Conservation (phyloP, 805 yeast species). For the Candida berthetii region DNA sequence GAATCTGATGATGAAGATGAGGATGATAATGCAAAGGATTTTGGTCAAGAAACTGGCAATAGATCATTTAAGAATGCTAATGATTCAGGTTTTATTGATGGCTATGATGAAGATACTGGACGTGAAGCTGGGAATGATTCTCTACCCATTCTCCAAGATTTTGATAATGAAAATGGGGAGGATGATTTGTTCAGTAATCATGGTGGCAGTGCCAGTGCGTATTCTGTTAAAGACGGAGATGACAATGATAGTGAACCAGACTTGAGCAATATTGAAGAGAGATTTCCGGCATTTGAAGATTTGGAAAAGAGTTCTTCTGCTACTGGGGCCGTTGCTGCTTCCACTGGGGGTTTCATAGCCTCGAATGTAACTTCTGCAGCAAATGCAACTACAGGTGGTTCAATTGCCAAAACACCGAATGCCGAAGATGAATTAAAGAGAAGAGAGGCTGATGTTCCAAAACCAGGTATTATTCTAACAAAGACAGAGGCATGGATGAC, state of each 20-base stretch:
- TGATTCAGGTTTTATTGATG: background rate
- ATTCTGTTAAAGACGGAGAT: background rate
- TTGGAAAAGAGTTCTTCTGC: conserved; percentile 5
- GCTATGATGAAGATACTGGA: background rate
- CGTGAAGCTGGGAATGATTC: background rate
- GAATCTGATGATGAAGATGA: background rate
- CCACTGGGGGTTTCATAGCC: background rate
- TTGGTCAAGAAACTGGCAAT: conserved; percentile 16
- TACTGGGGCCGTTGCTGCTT: background rate
- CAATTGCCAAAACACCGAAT: background rate
- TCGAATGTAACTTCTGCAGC: background rate
- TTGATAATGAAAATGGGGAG: no score
- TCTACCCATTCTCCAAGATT: no score
- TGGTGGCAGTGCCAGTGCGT: no score
- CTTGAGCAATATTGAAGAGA: conserved; percentile 40
- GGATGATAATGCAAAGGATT: conserved; percentile 7
- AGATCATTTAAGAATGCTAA: no score
- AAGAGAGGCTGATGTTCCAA: background rate
- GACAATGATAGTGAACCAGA: conserved; percentile 14
- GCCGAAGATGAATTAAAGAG: background rate
- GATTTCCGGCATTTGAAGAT: conserved; percentile 45
- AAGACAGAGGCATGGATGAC: background rate
- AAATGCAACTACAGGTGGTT: background rate
- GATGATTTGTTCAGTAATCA: no score
- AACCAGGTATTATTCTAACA: background rate